Evolutionary conservation across 768 basidiomycete genomes (phyloP).

Genomic region (Cystobasidium tubakii): DNA sequence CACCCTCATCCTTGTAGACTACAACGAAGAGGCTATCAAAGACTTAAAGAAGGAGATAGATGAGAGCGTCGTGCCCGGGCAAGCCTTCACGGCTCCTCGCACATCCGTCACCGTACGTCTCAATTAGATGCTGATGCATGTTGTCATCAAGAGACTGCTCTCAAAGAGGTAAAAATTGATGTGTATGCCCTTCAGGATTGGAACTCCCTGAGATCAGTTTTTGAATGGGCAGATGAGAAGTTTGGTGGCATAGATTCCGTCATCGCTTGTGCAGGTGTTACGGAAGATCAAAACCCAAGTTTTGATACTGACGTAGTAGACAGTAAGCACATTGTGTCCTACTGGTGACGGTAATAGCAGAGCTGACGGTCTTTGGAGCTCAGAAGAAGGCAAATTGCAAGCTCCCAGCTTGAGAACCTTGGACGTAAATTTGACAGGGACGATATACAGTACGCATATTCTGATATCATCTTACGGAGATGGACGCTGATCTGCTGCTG

Average conservation of each 20-base stretch:
- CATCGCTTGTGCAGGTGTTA: slow-evolving; percentile 12
- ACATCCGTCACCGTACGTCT: neutral
- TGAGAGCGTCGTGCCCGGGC: neutral
- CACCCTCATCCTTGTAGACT: slow-evolving; percentile 12
- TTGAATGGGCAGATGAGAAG: slow-evolving; percentile 18
- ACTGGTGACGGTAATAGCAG: neutral
- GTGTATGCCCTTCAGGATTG: too few species aligned
- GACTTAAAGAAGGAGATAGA: neutral
- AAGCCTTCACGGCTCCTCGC: neutral
- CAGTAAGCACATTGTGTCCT: neutral
- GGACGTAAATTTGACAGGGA: slow-evolving; percentile 23
- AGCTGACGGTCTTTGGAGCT: too few species aligned
- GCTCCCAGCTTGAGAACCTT: slow-evolving; percentile 16
- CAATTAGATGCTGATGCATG: neutral
- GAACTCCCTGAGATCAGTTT: neutral
- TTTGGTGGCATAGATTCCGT: slow-evolving; percentile 30
- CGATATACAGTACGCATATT: slow-evolving; percentile 16
- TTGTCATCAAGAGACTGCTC: too few species aligned
- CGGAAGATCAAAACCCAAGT: slow-evolving; percentile 5
- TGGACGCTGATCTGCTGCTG: too few species aligned
- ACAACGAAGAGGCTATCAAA: neutral
- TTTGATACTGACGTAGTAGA: slow-evolving; percentile 25
- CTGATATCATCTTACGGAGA: too few species aligned
- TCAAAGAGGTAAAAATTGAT: too few species aligned
- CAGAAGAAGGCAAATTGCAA: slow-evolving; percentile 22